Evolutionary conservation across 2,329 filamentous ascomycete species (phyloP).

Genomic region (Neonectria punicea): DNA sequence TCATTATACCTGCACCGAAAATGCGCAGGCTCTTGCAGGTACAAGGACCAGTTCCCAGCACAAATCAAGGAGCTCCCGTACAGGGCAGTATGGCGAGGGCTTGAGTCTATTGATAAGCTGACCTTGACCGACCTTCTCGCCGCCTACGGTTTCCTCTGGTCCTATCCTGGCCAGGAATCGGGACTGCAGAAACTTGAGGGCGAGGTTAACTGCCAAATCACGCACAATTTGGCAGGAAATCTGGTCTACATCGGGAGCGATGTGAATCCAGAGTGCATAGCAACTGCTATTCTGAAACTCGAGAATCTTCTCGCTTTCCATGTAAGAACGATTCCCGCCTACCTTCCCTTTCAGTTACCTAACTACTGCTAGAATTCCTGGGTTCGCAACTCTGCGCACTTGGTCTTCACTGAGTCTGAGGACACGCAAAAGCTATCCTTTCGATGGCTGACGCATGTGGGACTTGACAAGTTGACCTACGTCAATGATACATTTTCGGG

Average conservation of each 20-base stretch:
- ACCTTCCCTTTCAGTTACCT: constrained; percentile 10
- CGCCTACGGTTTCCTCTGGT: constrained; percentile 30
- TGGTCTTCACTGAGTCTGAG: constrained; percentile 35
- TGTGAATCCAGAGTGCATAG: constrained; percentile 14
- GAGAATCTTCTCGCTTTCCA: constrained; percentile 31
- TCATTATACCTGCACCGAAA: constrained; percentile 17
- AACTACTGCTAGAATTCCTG: constrained; percentile 31
- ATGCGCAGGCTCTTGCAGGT: not conserved
- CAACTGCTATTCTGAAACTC: constrained; percentile 33
- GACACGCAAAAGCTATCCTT: constrained; percentile 31
- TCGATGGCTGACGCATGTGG: constrained; percentile 42
- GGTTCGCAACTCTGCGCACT: constrained; percentile 28
- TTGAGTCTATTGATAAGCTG: constrained; percentile 26
- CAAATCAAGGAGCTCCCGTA: constrained; percentile 25
- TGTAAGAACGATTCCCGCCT: constrained; percentile 18
- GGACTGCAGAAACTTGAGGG: constrained; percentile 29
- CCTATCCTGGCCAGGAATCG: not conserved
- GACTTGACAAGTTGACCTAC: constrained; percentile 42
- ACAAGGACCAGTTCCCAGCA: constrained; percentile 36
- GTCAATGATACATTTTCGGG: constrained; percentile 13
- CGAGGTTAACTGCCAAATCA: constrained; percentile 35
- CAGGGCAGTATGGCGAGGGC: constrained; percentile 43
- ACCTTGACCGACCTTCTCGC: constrained; percentile 28
- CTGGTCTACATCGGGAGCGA: constrained; percentile 45
- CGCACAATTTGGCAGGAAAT: constrained; percentile 42